A percentile compares a stretch with the other conserved stretches of the same genome.
Conservation (phyloP, 2,329 filamentous ascomycete genomes). For the Ascochyta clinopodiicola region DNA sequence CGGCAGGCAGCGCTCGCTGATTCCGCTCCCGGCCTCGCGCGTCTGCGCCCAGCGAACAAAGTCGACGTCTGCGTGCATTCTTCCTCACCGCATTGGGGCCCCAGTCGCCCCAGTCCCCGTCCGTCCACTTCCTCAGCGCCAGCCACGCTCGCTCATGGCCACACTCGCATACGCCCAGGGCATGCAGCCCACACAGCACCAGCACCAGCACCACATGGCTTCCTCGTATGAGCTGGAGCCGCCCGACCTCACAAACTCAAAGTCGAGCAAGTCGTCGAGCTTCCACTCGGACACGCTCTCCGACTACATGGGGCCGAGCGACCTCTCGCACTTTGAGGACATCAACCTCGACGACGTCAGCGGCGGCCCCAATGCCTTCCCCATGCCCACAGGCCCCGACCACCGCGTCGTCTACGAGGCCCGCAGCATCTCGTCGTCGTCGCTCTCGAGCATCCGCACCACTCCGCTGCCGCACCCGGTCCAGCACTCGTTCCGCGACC, state of each 20-base stretch:
- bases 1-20: constrained; percentile 42
- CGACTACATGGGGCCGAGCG: constrained; percentile 64
- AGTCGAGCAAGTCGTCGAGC: constrained; percentile 90
- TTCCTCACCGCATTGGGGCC: constrained; percentile 34
- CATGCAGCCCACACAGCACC: constrained; percentile 25
- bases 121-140: constrained; percentile 20
- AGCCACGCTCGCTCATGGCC: constrained; percentile 48
- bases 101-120: constrained; percentile 28
- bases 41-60: constrained; percentile 25
- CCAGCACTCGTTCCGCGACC: constrained; percentile 36
- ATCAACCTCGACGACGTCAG: constrained; percentile 78
- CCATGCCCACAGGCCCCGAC: constrained; percentile 41
- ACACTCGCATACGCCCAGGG: constrained; percentile 40
- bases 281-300: constrained; percentile 81
- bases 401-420: constrained; percentile 44
- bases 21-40: constrained; percentile 33
- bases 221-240: constrained; percentile 50
- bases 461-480: constrained; percentile 3
- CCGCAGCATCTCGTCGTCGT: constrained; percentile 24
- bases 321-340: constrained; percentile 88
- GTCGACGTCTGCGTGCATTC: constrained; percentile 1
- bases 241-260: constrained; percentile 81
- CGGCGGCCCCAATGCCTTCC: constrained; percentile 52
- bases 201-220: constrained; percentile 14
- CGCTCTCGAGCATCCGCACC: constrained; percentile 23